Base-by-base conservation (phyloP, 2,329 filamentous ascomycete species). In the Ascochyta clinopodiicola region DNA sequence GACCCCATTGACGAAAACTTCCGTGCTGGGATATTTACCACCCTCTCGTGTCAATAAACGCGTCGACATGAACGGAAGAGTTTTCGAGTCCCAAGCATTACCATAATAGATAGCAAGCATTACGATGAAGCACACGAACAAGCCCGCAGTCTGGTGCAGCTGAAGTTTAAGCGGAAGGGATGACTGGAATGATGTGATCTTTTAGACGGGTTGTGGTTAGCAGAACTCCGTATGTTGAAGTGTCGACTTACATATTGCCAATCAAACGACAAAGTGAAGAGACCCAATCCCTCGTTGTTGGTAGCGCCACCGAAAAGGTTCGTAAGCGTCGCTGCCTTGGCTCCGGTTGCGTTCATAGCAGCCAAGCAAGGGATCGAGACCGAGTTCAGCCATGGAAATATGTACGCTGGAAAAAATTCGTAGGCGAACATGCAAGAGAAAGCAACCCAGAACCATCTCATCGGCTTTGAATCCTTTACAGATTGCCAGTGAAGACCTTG, bases 361-460 rank as follows among this genome's bases (percentile, higher is more conserved):
- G 59, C 59, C 43, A 61, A 40, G 21, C 59, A 61, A 4, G 59
- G 59, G n/a, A 61, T 59, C 6, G 59, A 61, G 24, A 61, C 46
- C 4, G 59, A 61, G 43, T 61, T 61, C 32, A 61, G 43, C 59
- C 59, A 61, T 6, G 59, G 59, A 32, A 62, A 59, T 13, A 61
- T 61, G 52, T 61, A 61, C 15, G 59, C 59, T n/a, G 59, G 59
- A 25, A 61, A 54, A 42, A 61, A 61, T 36, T 61, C 59, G 29
- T 61, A 61, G 19, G 35, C 45, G 13, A 61, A 61, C 59, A 61
- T 61, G 46, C 59, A 43, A 2, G 56, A 56, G 49, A 61, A 61
- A 6, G 59, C 59, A 29, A 61, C 59, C 59, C 59, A 61, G 31
- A 61, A 61, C 59, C 59, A 61, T 37, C 56, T 47, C 12, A 61